Evolutionary conservation across 1,284 basidiomycete genomes (phyloP).

Genomic region (Puccinia horiana): DNA sequence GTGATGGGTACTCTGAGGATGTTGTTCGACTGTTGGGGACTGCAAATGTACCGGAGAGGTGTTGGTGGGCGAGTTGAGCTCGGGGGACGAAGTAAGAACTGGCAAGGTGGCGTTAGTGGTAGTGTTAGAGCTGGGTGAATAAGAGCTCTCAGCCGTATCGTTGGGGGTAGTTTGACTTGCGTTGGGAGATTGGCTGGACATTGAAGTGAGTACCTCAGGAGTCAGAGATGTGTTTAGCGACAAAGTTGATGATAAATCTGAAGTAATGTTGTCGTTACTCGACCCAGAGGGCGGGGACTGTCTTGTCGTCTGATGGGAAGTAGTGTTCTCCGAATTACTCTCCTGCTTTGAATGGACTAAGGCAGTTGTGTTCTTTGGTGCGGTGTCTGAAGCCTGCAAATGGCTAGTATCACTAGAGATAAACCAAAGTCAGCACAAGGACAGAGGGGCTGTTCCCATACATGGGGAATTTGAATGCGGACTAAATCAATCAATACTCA

Average conservation of each 20-base stretch:
- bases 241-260: conserved; percentile 5
- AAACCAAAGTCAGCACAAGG: not conserved
- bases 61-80: not conserved
- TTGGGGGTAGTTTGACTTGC: not conserved
- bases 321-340: not conserved
- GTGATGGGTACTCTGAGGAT: not conserved
- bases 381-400: not conserved
- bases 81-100: not conserved
- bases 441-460: not conserved
- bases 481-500: not conserved
- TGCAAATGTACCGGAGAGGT: conserved; percentile 1
- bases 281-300: not conserved
- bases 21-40: not conserved
- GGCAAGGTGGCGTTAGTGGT: not conserved
- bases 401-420: conserved; percentile 4
- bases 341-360: not conserved
- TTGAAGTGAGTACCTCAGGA: not conserved
- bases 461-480: not conserved
- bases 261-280: not conserved
- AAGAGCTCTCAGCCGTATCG: not conserved
- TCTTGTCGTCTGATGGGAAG: not conserved
- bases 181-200: not conserved
- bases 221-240: conserved; percentile 9
- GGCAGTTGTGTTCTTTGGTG: not conserved
- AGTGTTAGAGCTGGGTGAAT: not conserved